phyloP scores from a whole-genome alignment of 208 protist species.

The Trypanosoma cruzi region DNA sequence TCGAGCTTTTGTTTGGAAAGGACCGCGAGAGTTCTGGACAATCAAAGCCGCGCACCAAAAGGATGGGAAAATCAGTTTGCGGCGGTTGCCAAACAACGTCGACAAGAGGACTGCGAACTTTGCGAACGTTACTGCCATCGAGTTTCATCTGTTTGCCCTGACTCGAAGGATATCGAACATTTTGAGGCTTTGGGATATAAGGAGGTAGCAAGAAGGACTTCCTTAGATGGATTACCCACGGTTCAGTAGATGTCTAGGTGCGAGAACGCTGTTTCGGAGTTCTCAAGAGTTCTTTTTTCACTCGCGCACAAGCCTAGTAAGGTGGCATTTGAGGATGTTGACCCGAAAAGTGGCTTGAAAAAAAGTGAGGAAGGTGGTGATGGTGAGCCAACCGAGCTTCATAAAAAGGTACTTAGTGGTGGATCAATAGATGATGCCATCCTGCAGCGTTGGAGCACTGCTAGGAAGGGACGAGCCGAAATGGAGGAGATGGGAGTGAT shows the following conservation, averaged over 20 bases:
- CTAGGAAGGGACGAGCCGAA: conserved; percentile 28
- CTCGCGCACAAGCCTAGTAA: conserved; percentile 85
- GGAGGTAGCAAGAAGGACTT: conserved; percentile 2
- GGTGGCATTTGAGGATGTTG: conserved; percentile 48
- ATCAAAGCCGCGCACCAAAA: conserved; percentile 59
- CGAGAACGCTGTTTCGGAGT: conserved; percentile 57
- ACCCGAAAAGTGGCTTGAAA: conserved; percentile 29
- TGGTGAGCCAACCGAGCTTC: conserved; percentile 40
- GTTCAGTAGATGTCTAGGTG: conserved; percentile 64
- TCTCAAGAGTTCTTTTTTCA: conserved; percentile 57
- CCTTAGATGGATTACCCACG: conserved; percentile 21
- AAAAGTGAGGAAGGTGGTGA: conserved; percentile 18
- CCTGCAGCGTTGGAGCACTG: conserved; percentile 50
- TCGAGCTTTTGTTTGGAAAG: conserved; percentile 53
- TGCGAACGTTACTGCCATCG: conserved; percentile 47
- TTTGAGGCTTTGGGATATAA: conserved; percentile 38
- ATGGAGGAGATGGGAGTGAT: conserved; percentile 55
- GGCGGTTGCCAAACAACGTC: conserved; percentile 51
- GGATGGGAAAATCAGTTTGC: conserved; percentile 61
- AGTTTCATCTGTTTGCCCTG: conserved; percentile 47
- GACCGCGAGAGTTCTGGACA: conserved; percentile 59
- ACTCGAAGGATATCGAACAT: conserved; percentile 23
- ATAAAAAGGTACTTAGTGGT: conserved; percentile 55
- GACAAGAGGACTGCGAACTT: conserved; percentile 50
- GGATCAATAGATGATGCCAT: conserved; percentile 50